Evolutionary conservation across 148 eudicot species (phyloP), one percentile per base, ranked within the genome.

Genomic region (Silene latifolia): DNA sequence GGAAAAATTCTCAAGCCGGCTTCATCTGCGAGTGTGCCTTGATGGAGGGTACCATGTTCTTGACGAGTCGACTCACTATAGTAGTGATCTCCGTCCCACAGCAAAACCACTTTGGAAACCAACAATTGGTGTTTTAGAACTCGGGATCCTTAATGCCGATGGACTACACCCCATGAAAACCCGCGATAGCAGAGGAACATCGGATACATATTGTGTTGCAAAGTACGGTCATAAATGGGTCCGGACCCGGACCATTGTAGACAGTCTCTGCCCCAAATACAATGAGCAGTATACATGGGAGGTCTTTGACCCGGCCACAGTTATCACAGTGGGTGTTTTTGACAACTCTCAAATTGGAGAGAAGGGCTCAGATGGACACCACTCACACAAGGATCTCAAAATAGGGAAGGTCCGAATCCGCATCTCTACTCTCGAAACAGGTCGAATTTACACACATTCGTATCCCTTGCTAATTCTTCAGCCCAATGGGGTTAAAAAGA

Each of bases 211-310:
- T 69, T 96, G 99, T 83, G 98, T 96, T 5, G 99, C 99, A 9
- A 96, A 96, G 73, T 96, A 96, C 54, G 93, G 99, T 29, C 96
- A 92, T 59, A 96, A 96, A 69, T 96, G 99, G 99, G 81, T 90
- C 60, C 81, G 99, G 1, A 96, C 99, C 21, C 86, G 99, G 48
- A 96, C 99, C 1, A 83, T 96, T 42, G 90, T 92, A 18, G 97
- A 92, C 81, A 89, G 88, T 66, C 84, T 90, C 32, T 80, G 29
- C 44, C 99, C 99, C 2, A 90, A 85, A 77, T 96, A 90, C 80
- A 96, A 96, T 53, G 99, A 96, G 86, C 99, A 96, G 76, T 92
- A 96, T 62, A 92, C 98, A 25, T 96, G 99, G 99, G 99, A 96
- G 82, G 99, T 96, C 29, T 96, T 89, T 64, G 98, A 96, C 76